Percentiles rank a stretch among this genome's conserved stretches.
These are phyloP conservation scores for Ogataea minuta DNA, from an alignment of 805 yeast genomes.

Conservation along the genomic window DNA sequence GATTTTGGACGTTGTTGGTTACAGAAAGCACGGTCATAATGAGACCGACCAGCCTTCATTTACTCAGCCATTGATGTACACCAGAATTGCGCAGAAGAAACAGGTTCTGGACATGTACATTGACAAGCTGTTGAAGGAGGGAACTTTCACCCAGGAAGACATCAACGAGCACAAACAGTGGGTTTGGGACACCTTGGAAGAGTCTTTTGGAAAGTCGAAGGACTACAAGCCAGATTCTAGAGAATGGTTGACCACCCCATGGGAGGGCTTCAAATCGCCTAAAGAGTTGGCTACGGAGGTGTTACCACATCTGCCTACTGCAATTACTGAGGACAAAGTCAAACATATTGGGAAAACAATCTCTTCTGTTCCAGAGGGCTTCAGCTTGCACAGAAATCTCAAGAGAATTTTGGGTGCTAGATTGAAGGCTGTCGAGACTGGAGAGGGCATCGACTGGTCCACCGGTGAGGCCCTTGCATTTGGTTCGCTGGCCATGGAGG, in stretches of 20 bases:
- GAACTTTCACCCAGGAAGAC: conserved; percentile 85
- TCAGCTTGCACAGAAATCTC: conserved; percentile 91
- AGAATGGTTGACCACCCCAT: conserved; percentile 98
- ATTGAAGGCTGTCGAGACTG: conserved; percentile 76
- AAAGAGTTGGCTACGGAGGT: conserved; percentile 94
- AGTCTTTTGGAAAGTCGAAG: conserved; percentile 82
- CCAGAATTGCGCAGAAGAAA: conserved; percentile 83
- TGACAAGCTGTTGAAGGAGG: conserved; percentile 76
- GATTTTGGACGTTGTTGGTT: conserved; percentile 94
- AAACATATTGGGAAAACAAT: conserved; percentile 75
- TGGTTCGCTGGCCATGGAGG: conserved; percentile 89
- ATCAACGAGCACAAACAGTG: conserved; percentile 94
- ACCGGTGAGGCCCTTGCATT: conserved; percentile 99
- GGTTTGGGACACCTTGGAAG: conserved; percentile 95
- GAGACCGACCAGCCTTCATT: conserved; percentile 99
- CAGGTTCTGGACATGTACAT: conserved; percentile 86
- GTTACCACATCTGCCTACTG: conserved; percentile 95
- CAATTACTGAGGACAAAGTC: conserved; percentile 67
- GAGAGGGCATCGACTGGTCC: conserved; percentile 98
- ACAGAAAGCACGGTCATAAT: conserved; percentile 98
- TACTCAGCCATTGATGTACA: conserved; percentile 98
- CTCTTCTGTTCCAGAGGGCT: conserved; percentile 82
- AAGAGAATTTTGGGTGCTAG: conserved; percentile 90
- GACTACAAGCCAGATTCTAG: conserved; percentile 87
- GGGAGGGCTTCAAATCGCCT: conserved; percentile 99